phyloP scores from a whole-genome alignment of 768 basidiomycete genomes.

The Rhodocollybia butyracea region DNA sequence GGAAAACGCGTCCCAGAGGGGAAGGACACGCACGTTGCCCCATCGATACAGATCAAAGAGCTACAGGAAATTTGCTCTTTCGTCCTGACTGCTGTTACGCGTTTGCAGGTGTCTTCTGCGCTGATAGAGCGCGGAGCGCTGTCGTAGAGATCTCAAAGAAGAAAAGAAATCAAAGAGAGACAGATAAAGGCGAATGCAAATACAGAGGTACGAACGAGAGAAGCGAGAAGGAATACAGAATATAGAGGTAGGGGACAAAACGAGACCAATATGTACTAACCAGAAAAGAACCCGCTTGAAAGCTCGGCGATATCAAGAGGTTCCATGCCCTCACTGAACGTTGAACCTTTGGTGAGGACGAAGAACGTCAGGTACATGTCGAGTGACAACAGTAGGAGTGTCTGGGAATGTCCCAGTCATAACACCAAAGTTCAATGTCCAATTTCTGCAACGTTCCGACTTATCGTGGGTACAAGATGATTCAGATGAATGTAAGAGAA shows the following conservation, averaged over 20 bases:
- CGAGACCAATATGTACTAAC: too few species aligned
- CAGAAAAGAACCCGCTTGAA: slow-evolving; percentile 13
- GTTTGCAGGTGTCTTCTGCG: slow-evolving; percentile 38
- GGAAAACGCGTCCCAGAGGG: slow-evolving; percentile 33
- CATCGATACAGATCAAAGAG: slow-evolving; percentile 45
- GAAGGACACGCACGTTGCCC: slow-evolving; percentile 32
- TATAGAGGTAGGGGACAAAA: too few species aligned
- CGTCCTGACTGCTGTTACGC: slow-evolving; percentile 34
- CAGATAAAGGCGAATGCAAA: too few species aligned
- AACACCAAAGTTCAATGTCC: slow-evolving; percentile 13
- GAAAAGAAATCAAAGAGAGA: too few species aligned
- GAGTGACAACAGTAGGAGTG: slow-evolving; percentile 14
- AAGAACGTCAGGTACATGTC: slow-evolving; percentile 16
- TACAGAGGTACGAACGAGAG: too few species aligned
- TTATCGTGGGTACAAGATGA: not conserved
- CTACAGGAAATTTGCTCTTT: slow-evolving; percentile 37
- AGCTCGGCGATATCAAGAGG: slow-evolving; percentile 22
- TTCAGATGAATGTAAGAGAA: not conserved
- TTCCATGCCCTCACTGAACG: slow-evolving; percentile 18
- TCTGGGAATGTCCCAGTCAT: slow-evolving; percentile 12
- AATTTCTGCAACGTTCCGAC: slow-evolving; percentile 13
- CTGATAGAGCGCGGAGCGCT: slow-evolving; percentile 42
- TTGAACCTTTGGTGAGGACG: not conserved
- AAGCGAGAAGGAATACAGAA: too few species aligned
- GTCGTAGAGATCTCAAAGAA: slow-evolving; percentile 36